Evolutionary conservation across 1,284 basidiomycete species (phyloP).

Genomic region (Irpex lacteus): DNA sequence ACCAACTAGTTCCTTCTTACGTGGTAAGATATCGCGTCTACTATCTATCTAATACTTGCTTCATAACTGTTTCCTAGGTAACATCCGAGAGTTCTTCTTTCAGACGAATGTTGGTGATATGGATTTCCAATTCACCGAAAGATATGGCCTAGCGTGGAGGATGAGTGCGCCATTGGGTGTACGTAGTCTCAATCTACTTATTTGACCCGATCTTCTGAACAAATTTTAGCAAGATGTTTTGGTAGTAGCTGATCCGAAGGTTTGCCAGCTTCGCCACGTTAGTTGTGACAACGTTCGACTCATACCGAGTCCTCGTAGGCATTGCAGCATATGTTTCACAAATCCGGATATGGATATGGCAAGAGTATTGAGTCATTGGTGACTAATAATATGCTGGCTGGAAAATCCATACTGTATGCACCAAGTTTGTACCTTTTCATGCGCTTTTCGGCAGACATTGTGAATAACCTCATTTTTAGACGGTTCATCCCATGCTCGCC

Average conservation of each 20-base stretch:
- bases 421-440: constrained; percentile 13
- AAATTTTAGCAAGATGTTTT: constrained; percentile 14
- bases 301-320: constrained; percentile 9
- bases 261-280: neutral
- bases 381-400: constrained; percentile 12
- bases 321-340: constrained; percentile 28
- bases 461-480: neutral
- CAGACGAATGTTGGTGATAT: constrained; percentile 31
- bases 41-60: neutral
- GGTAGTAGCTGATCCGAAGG: constrained; percentile 24
- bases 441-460: neutral
- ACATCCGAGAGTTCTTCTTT: constrained; percentile 13
- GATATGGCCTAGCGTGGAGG: constrained; percentile 33
- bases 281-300: neutral
- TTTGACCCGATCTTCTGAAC: neutral
- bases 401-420: constrained; percentile 21
- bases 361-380: constrained; percentile 14
- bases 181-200: neutral
- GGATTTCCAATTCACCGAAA: constrained; percentile 26
- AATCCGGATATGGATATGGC: constrained; percentile 23
- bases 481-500: constrained; percentile 24
- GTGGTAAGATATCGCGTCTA: neutral
- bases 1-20: neutral
- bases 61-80: neutral
- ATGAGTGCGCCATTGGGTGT: constrained; percentile 10